Evolutionary conservation across 129 eudicot species (phyloP), one percentile per base, ranked within the genome.

Genomic region (Rutidosis leptorrhynchoides): DNA sequence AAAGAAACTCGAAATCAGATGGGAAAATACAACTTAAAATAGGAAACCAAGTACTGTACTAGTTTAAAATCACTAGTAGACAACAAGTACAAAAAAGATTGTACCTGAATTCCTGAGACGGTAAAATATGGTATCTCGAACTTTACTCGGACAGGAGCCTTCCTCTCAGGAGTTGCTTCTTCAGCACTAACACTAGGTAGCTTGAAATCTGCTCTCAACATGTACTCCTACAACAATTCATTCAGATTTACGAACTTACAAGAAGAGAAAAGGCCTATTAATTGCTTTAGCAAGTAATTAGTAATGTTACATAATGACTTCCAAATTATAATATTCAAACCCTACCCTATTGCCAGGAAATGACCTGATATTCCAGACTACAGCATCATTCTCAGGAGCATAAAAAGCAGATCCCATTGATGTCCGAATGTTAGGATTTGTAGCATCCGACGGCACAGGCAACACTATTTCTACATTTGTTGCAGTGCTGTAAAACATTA

Each of bases 91-190:
- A n/a, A n/a, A n/a, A n/a, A n/a, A n/a, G n/a, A n/a, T n/a, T n/a
- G n/a, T 22, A 91, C 98, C 98, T 91, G 90, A 62, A 91, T 91
- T 37, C 98, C 98, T 0, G 96, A 91, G 63, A 91, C 82, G 21
- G 98, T 91, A 61, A 87, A 91, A 75, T 91, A 91, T 14, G 98
- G 96, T 79, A 91, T 87, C 57, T 91, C 96, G 78, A 91, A 91
- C 80, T 85, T 91, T 70, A 87, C 87, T 16, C 87, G 84, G 19
- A 87, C 81, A 16, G 98, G 98, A 77, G 88, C 87, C 75, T 83
- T 85, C 54, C 81, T 81, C 23, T 87, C 93, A 7, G 84, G 88
- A 77, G 70, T 60, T 67, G 74, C 75, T 16, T 91, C 98, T 63
- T 91, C 98, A 23, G 81, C 71, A 64, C 65, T 69, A 59, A 91